These are phyloP conservation scores for Graphium sp. DNA, from an alignment of 2,329 filamentous ascomycete genomes.

Conservation along the genomic window DNA sequence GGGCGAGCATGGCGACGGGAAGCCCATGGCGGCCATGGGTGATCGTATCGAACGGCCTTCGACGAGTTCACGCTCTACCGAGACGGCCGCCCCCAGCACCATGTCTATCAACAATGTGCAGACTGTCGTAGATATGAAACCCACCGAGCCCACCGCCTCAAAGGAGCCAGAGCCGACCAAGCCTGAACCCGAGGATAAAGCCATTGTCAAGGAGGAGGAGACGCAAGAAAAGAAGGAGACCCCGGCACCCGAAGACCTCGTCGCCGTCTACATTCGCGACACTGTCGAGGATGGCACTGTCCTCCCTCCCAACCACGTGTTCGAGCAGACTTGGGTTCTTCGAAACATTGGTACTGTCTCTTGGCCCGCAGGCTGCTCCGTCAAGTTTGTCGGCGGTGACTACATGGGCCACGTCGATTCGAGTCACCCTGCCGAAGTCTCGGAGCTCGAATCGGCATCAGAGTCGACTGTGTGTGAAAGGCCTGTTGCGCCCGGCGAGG, in stretches of 20 bases:
- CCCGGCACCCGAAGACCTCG: too few species aligned
- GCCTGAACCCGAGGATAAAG: constrained; percentile 4
- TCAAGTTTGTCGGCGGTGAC: constrained; percentile 85
- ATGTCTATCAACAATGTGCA: constrained; percentile 38
- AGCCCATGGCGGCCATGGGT: constrained; percentile 52
- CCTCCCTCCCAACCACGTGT: constrained; percentile 52
- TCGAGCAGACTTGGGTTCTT: constrained; percentile 84
- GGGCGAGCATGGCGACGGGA: constrained; percentile 56
- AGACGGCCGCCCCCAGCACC: constrained; percentile 21
- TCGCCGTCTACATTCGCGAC: constrained; percentile 58
- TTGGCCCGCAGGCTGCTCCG: constrained; percentile 82
- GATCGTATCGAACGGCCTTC: constrained; percentile 27
- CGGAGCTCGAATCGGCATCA: constrained; percentile 59
- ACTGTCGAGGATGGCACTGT: constrained; percentile 62
- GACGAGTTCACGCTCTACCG: background rate
- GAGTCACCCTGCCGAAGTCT: constrained; percentile 59
- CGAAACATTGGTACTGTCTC: constrained; percentile 62
- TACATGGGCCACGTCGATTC: constrained; percentile 90
- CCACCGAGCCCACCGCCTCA: constrained; percentile 24
- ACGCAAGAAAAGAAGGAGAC: constrained; percentile 11
- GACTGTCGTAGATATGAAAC: constrained; percentile 58
- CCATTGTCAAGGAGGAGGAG: constrained; percentile 10
- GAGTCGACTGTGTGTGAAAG: constrained; percentile 65
- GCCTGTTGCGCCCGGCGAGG: constrained; percentile 55
- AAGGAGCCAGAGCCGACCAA: constrained; percentile 4